phyloP scores from a whole-genome alignment of 2,329 filamentous ascomycete genomes.

The Ploettnerulaceae sp. region DNA sequence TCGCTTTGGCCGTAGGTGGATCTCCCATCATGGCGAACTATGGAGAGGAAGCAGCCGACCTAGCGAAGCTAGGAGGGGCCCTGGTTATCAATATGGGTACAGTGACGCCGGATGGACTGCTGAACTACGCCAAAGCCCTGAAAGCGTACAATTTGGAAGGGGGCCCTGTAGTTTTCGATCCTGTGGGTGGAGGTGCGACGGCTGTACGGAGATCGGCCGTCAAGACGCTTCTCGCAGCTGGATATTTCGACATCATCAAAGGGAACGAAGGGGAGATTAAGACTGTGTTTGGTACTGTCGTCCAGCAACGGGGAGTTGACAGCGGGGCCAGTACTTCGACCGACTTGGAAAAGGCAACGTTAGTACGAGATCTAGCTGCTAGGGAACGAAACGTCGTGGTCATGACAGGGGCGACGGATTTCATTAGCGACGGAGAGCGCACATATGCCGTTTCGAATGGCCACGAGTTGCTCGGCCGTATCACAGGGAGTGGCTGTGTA shows the following conservation, averaged over 20 bases:
- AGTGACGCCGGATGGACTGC: conserved; percentile 67
- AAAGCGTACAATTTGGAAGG: conserved; percentile 74
- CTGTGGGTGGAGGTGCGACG: conserved; percentile 86
- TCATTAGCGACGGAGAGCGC: conserved; percentile 67
- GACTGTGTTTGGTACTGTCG: conserved; percentile 56
- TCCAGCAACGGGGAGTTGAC: conserved; percentile 80
- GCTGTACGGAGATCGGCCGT: conserved; percentile 66
- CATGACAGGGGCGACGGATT: conserved; percentile 75
- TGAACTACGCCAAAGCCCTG: conserved; percentile 69
- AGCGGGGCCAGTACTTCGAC: conserved; percentile 54
- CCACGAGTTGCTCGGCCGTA: conserved; percentile 60
- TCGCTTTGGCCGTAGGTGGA: conserved; percentile 76
- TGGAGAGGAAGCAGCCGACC: conserved; percentile 72
- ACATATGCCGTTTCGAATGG: conserved; percentile 72
- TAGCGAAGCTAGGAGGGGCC: conserved; percentile 70
- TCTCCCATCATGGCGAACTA: conserved; percentile 95
- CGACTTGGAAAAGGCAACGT: conserved; percentile 49
- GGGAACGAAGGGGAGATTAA: conserved; percentile 88
- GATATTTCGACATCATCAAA: conserved; percentile 85
- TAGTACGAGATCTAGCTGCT: conserved; percentile 63
- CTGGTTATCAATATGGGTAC: conserved; percentile 96
- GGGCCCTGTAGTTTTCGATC: conserved; percentile 78
- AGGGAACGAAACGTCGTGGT: conserved; percentile 69
- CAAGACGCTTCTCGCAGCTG: conserved; percentile 62
- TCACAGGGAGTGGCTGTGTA: conserved; percentile 81